Percentiles rank a stretch among this genome's conserved stretches.
These are phyloP conservation scores for Huntiella decipiens DNA, from an alignment of 2,329 filamentous ascomycete genomes.

Conservation along the genomic window DNA sequence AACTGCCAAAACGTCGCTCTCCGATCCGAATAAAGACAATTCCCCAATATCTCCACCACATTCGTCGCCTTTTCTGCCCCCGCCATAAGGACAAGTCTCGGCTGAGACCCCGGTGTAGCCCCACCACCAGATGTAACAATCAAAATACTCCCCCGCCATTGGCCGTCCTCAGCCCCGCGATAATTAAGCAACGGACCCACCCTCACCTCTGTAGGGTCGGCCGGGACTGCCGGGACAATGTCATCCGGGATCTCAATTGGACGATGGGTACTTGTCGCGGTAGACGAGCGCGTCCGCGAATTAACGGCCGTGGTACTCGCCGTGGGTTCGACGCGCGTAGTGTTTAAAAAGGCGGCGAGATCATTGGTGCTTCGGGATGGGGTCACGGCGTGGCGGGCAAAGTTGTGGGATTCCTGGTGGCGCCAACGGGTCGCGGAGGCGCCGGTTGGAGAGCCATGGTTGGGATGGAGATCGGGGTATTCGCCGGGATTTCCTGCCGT, in stretches of 20 bases:
- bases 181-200: conserved; percentile 65
- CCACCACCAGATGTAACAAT: conserved; percentile 56
- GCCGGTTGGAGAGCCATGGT: conserved; percentile 15
- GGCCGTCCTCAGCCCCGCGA: conserved; percentile 48
- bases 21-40: conserved; percentile 44
- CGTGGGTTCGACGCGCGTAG: conserved; percentile 28
- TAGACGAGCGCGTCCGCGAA: conserved; percentile 13
- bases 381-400: conserved; percentile 29
- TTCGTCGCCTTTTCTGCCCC: conserved; percentile 2
- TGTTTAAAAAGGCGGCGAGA: conserved; percentile 37
- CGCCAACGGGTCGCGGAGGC: conserved; percentile 40
- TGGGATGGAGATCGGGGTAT: conserved; percentile 1
- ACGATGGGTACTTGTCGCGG: conserved; percentile 22
- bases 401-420: conserved; percentile 43
- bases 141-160: conserved; percentile 74
- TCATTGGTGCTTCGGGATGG: conserved; percentile 27
- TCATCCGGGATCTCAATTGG: conserved; percentile 27
- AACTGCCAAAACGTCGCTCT: conserved; percentile 87
- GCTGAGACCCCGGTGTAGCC: conserved; percentile 12
- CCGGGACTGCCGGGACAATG: conserved; percentile 11
- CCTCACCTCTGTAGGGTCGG: conserved; percentile 40
- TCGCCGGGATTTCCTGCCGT: not conserved
- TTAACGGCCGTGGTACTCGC: conserved; percentile 16
- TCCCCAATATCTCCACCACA: conserved; percentile 24
- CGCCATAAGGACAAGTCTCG: conserved; percentile 2